Conservation (phyloP, 2,329 filamentous ascomycete species). For the Fusarium veterinarium region DNA sequence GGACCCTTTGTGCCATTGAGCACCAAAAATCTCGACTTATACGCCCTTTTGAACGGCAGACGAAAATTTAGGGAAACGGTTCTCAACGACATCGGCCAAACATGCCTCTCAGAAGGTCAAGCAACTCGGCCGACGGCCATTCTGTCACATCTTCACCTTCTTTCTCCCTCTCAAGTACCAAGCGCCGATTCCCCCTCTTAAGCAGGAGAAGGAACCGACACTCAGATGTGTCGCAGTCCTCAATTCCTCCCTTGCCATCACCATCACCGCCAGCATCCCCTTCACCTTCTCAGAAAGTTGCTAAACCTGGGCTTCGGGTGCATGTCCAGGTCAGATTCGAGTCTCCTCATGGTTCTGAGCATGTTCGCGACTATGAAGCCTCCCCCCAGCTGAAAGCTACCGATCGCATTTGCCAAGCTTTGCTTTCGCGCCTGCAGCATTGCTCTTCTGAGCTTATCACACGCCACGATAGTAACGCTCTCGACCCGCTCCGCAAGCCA, state of each 20-base stretch:
- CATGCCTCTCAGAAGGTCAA: constrained; percentile 45
- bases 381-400: constrained; percentile 58
- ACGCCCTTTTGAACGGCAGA: not conserved
- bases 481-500: constrained; percentile 52
- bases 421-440: constrained; percentile 63
- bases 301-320: constrained; percentile 51
- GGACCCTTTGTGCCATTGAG: constrained; percentile 35
- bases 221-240: constrained; percentile 39
- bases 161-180: constrained; percentile 42
- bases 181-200: constrained; percentile 48
- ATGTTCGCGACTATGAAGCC: constrained; percentile 59
- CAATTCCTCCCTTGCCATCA: constrained; percentile 24
- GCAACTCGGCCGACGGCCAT: constrained; percentile 41
- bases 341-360: constrained; percentile 56
- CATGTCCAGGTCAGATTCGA: constrained; percentile 60
- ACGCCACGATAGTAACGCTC: constrained; percentile 61
- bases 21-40: constrained; percentile 15
- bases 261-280: constrained; percentile 21
- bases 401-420: constrained; percentile 59
- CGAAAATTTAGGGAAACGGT: constrained; percentile 4
- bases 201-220: constrained; percentile 43
- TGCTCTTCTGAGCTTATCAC: constrained; percentile 65
- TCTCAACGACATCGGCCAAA: constrained; percentile 20
- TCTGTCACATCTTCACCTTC: constrained; percentile 39
- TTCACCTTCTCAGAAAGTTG: constrained; percentile 11